Base-by-base conservation (phyloP, 257 asterid genomes). In the Thymus quinquecostatus region DNA sequence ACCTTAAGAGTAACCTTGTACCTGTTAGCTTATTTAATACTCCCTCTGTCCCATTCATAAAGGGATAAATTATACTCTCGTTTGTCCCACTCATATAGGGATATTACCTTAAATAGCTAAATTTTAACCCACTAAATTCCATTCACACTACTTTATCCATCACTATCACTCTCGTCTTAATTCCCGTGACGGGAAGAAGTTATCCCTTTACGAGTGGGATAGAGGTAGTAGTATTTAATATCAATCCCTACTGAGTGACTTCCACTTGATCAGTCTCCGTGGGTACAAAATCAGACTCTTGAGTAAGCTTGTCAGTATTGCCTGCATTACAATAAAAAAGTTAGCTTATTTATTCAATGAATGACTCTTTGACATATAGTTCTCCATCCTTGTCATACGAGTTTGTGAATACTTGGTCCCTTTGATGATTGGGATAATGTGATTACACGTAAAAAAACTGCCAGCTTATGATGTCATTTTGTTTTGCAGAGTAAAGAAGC, bases 321-420 rank as follows among this genome's bases (percentile, higher is more conserved):
- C 8, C 10, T 9, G 60, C 34, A 27, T 54, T 54, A 47, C 51
- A 2, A 47, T 2, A 10, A 5, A 47, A 47, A 47, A 2, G 8
- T 48, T 36, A 33, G 50, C 47, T 47, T 21, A 34, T 43, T 47
- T 32, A 8, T 30, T 27, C 30, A 36, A 38, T 36, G 29, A 59
- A n/a, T n/a, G n/a, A n/a, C n/a, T n/a, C n/a, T n/a, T n/a, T 47
- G 43, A 64, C 6, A 44, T 7, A 47, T 36, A 64, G 8, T n/a
- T n/a, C 27, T 11, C 55, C 51, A 64, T 64, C 69, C 40, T 64
- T 64, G 41, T 64, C 28, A 43, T 64, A 11, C 28, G 56, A 10
- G 56, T 36, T 64, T 64, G 28, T 29, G 43, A 44, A 8, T 72
- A 10, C 71, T 53, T 43, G 49, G 60, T 51, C 58, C 48, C 41